These are phyloP conservation scores for Phytophthora crassamura DNA, from an alignment of 352 stramenopile genomes.

Conservation along the genomic window DNA sequence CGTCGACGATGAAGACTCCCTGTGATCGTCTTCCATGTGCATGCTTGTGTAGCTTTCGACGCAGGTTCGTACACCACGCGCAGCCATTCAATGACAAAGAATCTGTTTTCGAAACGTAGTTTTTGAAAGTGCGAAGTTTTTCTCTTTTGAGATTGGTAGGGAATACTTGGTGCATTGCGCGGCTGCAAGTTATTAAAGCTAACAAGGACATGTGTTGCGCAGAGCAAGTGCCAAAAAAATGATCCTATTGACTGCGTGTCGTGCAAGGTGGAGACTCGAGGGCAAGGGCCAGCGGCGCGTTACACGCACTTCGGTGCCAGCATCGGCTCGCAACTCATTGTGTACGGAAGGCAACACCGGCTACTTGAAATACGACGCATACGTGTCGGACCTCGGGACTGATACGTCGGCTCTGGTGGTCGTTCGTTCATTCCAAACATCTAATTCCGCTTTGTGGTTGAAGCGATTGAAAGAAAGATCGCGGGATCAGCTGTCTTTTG, in stretches of 20 bases:
- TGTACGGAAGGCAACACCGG: constrained; percentile 69
- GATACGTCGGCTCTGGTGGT: constrained; percentile 17
- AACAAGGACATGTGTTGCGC: too few relatives aligned
- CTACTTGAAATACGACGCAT: constrained; percentile 62
- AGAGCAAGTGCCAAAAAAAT: too few relatives aligned
- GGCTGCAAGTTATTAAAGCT: too few relatives aligned
- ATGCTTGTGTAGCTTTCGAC: constrained; percentile 2
- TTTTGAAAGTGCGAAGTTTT: not conserved
- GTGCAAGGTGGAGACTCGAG: constrained; percentile 47
- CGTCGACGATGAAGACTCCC: constrained; percentile 67
- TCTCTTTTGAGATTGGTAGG: not conserved
- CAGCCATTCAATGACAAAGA: too few relatives aligned
- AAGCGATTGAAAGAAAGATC: too few relatives aligned
- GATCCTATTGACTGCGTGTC: too few relatives aligned
- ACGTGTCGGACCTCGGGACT: constrained; percentile 55
- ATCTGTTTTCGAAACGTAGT: too few relatives aligned
- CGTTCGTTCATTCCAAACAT: too few relatives aligned
- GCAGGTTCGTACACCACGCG: not conserved
- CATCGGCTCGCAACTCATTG: constrained; percentile 55
- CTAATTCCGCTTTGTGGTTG: too few relatives aligned
- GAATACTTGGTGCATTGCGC: not conserved
- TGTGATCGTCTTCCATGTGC: constrained; percentile 24
- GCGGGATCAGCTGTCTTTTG: too few relatives aligned
- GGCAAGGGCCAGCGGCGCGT: constrained; percentile 43
- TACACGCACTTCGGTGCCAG: constrained; percentile 61